Conservation (phyloP, 2,329 filamentous ascomycete species). For the Pseudohalonectria lignicola region DNA sequence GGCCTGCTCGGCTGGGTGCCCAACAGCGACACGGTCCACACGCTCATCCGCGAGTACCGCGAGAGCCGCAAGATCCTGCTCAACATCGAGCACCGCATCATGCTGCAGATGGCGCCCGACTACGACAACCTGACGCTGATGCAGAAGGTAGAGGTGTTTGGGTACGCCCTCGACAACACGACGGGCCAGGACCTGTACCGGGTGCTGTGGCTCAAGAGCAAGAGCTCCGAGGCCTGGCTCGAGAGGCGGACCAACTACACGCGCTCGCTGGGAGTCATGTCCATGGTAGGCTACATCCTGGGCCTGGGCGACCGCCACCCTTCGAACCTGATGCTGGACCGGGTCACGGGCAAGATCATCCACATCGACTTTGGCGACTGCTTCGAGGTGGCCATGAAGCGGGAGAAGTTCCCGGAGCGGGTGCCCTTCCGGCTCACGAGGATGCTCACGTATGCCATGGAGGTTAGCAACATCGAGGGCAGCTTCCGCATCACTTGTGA, state of each 20-base stretch:
- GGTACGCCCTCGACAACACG: conserved; percentile 97
- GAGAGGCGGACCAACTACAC: conserved; percentile 98
- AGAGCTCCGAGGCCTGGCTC: conserved; percentile 95
- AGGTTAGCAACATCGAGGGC: conserved; percentile 98
- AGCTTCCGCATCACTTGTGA: conserved; percentile 98
- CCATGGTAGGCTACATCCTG: conserved; percentile 99
- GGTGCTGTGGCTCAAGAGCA: conserved; percentile 97
- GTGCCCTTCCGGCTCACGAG: conserved; percentile 96
- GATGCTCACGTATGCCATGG: conserved; percentile 99
- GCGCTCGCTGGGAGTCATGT: conserved; percentile 94
- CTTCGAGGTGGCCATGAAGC: conserved; percentile 98
- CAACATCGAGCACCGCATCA: conserved; percentile 98
- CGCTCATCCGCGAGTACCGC: conserved; percentile 93
- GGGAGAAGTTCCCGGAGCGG: conserved; percentile 95
- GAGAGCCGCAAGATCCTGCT: conserved; percentile 95
- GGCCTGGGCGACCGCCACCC: conserved; percentile 94
- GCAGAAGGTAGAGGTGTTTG: conserved; percentile 99
- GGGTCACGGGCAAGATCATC: conserved; percentile 90
- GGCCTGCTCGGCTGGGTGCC: conserved; percentile 93
- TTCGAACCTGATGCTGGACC: conserved; percentile 94
- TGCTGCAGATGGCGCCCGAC: conserved; percentile 99
- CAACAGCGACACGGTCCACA: conserved; percentile 94
- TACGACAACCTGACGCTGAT: conserved; percentile 98
- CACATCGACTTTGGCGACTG: conserved; percentile 99
- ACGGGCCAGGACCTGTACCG: conserved; percentile 97